Evolutionary conservation across 352 stramenopile genomes (phyloP), one percentile per base, ranked within the genome.

Genomic region (Sclerospora graminicola): DNA sequence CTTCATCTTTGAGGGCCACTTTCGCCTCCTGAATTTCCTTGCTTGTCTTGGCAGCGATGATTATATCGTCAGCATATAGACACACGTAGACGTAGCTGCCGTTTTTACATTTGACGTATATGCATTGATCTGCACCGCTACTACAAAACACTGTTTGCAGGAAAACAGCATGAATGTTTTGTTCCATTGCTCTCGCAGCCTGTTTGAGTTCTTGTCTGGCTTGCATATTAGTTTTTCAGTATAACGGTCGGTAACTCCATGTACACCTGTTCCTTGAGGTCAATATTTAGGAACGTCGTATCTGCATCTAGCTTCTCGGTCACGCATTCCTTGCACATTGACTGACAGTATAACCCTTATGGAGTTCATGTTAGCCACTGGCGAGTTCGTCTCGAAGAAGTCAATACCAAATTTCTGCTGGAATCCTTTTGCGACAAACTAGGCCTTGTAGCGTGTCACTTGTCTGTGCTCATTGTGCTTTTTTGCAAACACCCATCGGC

Each of bases 181-280:
- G 14, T 60, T 45, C 54, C 49, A 69, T 14, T n/a, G 45, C 54
- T 4, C 21, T 48, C 13, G 49, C 49, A 0, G 42, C 48, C 16
- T 64, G 35, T 28, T 55, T 52, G 1, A 56, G 19, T 0, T 48
- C 40, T 58, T 54, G 14, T 48, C 13, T 3, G 60, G 10, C n/a
- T 28, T 8, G 20, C 36, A 57, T 15, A 57, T 20, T 15, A 41
- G 21, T 21, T 53, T 41, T 1, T 14, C 3, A 1, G 21, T 21
- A n/a, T 40, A 10, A 32, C 34, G 6, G 23, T 18, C 13, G 16
- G 34, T 2, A 50, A 18, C 7, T 56, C 34, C 41, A 49, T 41
- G 33, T 37, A 46, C 0, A 41, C 20, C 0, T 16, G 5, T 4
- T 51, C 23, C 19, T 30, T 13, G 2, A 49, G 5, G 13, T 21